Conservation (phyloP, 208 protist species). For the Naegleria gruberi region DNA sequence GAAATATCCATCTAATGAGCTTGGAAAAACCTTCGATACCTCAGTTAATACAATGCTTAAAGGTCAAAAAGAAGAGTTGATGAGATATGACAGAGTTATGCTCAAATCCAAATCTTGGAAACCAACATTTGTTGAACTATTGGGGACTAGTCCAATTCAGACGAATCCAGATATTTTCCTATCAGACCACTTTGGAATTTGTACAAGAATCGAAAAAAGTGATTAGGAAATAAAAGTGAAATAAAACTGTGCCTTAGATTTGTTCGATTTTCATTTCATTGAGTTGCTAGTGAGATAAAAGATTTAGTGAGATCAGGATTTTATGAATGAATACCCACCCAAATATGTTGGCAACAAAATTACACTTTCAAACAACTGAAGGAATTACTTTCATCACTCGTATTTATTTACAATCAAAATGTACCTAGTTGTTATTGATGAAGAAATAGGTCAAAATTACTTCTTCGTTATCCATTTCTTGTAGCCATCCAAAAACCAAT, state of each 20-base stretch:
- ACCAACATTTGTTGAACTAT: neutral
- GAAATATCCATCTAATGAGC: neutral
- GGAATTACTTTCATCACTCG: too few relatives aligned
- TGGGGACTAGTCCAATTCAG: neutral
- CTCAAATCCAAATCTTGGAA: neutral
- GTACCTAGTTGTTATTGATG: too few relatives aligned
- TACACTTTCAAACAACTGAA: too few relatives aligned
- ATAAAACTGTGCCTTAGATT: too few relatives aligned
- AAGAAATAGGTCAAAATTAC: too few relatives aligned
- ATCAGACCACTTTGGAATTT: neutral
- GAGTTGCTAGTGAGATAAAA: too few relatives aligned
- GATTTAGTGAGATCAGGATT: too few relatives aligned
- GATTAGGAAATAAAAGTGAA: too few relatives aligned
- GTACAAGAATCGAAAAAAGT: neutral
- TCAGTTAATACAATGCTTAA: neutral
- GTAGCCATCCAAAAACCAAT: neutral
- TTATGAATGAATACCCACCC: too few relatives aligned
- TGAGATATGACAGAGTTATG: neutral
- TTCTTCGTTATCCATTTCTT: neutral
- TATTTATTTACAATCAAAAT: too few relatives aligned
- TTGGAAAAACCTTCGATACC: conserved; percentile 1
- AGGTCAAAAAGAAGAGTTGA: neutral
- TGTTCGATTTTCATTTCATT: too few relatives aligned
- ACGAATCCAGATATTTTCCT: neutral
- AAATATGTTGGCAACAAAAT: too few relatives aligned